Percentiles rank a stretch among this genome's conserved stretches.
Conservation (phyloP, 345 rosid species). For the Camelina neglecta region DNA sequence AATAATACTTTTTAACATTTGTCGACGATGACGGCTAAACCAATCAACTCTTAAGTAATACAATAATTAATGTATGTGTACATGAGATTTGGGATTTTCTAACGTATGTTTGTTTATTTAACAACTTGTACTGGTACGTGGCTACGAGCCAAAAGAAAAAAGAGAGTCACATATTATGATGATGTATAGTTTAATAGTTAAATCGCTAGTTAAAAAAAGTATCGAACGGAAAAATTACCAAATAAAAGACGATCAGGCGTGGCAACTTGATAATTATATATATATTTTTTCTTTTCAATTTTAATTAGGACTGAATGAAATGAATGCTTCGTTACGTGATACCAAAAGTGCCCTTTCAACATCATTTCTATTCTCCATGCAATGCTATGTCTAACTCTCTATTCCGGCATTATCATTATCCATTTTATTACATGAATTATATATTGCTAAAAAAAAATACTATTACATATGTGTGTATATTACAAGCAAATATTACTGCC, state of each 20-base stretch:
- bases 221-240: conserved; percentile 5
- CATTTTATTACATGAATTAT: conserved; percentile 22
- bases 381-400: conserved; percentile 45
- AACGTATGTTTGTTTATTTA: conserved; percentile 49
- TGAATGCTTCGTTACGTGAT: conserved; percentile 50
- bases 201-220: conserved; percentile 26
- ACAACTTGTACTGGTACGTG: conserved; percentile 3
- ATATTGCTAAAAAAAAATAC: background rate
- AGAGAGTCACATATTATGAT: too few species aligned
- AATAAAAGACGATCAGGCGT: conserved; percentile 62
- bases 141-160: background rate
- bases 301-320: conserved; percentile 52
- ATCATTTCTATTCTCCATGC: conserved; percentile 67
- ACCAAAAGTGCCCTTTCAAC: conserved; percentile 50
- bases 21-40: background rate
- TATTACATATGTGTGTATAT: background rate
- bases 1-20: background rate
- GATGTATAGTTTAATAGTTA: conserved; percentile 26
- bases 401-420: conserved; percentile 53
- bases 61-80: background rate
- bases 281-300: conserved; percentile 40
- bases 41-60: background rate
- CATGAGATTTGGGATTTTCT: conserved; percentile 9
- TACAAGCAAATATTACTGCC: background rate
- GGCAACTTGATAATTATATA: conserved; percentile 62